phyloP scores from a whole-genome alignment of 2,329 filamentous ascomycete genomes.

The Lecanicillium sp. region DNA sequence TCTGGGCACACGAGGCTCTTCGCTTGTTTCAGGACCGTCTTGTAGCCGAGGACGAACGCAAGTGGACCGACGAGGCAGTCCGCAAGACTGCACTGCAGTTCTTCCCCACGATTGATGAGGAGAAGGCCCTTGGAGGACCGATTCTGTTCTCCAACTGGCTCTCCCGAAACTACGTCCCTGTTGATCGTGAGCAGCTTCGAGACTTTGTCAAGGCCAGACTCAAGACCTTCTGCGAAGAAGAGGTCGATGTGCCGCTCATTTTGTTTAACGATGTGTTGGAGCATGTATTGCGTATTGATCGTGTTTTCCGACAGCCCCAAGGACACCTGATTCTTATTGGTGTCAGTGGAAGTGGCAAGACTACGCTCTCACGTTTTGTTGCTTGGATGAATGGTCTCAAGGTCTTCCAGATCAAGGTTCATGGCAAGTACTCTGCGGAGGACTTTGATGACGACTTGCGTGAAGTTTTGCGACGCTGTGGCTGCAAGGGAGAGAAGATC shows the following conservation, averaged over 20 bases:
- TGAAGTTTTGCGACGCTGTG: conserved; percentile 85
- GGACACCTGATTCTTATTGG: conserved; percentile 97
- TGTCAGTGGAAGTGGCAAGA: conserved; percentile 98
- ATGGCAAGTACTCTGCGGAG: conserved; percentile 95
- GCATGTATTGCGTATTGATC: conserved; percentile 95
- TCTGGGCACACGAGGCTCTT: conserved; percentile 96
- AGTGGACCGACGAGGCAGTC: conserved; percentile 89
- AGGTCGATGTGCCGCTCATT: conserved; percentile 95
- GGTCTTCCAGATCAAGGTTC: conserved; percentile 99
- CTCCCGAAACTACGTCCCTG: conserved; percentile 95
- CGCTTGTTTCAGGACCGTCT: conserved; percentile 96
- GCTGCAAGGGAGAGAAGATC: conserved; percentile 98
- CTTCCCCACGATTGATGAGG: conserved; percentile 93
- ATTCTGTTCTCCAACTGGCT: conserved; percentile 99
- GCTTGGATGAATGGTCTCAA: conserved; percentile 99
- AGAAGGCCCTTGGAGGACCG: conserved; percentile 80
- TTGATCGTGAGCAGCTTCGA: conserved; percentile 87
- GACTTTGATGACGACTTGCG: conserved; percentile 98
- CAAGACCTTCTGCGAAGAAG: conserved; percentile 98
- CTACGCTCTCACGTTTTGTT: conserved; percentile 92
- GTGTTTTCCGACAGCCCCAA: conserved; percentile 96
- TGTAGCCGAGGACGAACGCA: conserved; percentile 85
- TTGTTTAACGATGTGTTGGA: conserved; percentile 99
- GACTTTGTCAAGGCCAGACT: conserved; percentile 97
- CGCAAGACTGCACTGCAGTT: conserved; percentile 78